phyloP scores from a whole-genome alignment of 345 rosid species.

The Angophora floribunda region DNA sequence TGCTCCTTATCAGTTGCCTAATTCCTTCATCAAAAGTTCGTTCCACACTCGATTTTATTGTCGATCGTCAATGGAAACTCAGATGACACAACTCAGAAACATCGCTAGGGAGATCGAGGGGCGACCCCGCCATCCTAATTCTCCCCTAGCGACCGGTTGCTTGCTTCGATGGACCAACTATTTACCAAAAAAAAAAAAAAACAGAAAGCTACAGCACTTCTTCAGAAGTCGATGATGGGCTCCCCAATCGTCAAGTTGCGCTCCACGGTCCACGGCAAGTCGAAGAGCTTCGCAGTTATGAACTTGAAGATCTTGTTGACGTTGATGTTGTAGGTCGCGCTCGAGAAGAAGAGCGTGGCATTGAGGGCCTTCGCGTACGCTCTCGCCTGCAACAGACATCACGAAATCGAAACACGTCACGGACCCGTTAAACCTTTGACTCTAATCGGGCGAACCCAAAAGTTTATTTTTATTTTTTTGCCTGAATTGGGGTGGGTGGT shows the following conservation, averaged over 20 bases:
- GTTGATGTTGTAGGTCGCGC: slow-evolving; percentile 85
- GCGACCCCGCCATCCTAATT: background rate
- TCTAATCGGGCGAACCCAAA: background rate
- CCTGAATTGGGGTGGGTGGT: background rate
- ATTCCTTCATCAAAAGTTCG: background rate
- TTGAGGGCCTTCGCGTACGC: slow-evolving; percentile 73
- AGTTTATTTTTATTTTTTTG: too few relatives aligned
- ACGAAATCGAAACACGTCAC: background rate
- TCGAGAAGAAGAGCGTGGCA: slow-evolving; percentile 88
- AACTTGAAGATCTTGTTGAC: slow-evolving; percentile 93
- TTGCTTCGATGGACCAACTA: background rate
- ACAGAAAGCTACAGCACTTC: background rate
- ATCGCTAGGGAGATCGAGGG: background rate
- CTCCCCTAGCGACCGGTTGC: slow-evolving; percentile 1
- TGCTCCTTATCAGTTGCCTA: background rate
- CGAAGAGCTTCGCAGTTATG: slow-evolving; percentile 89
- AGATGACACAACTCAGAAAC: background rate
- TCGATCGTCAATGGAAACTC: background rate
- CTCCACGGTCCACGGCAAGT: slow-evolving; percentile 80
- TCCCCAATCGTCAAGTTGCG: slow-evolving; percentile 82
- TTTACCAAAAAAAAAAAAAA: background rate
- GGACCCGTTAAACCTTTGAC: background rate
- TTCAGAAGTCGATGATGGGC: slow-evolving; percentile 77
- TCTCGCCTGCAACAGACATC: slow-evolving; percentile 53
- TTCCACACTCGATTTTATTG: background rate